Percentiles rank a stretch among this genome's conserved stretches.
phyloP scores from a whole-genome alignment of 106 monocot species.

The Dioscorea dumetorum region DNA sequence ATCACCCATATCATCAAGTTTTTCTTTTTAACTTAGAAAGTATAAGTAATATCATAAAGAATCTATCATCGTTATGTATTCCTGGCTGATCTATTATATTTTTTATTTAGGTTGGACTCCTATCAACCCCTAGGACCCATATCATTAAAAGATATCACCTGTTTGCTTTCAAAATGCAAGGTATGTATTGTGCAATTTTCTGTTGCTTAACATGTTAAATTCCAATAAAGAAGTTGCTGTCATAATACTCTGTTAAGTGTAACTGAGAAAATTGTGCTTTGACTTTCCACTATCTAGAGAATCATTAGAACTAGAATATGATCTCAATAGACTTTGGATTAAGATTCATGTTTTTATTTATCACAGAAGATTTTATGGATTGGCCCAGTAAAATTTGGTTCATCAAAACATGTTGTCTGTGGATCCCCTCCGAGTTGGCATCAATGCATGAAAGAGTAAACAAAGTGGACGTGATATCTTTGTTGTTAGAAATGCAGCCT shows the following conservation, averaged over 20 bases:
- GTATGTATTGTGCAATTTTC: constrained; percentile 20
- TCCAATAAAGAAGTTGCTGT: too few relatives aligned
- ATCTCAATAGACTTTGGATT: too few relatives aligned
- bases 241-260: too few relatives aligned
- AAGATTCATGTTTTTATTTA: not conserved
- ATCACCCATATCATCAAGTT: too few relatives aligned
- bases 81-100: not conserved
- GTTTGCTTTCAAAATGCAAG: constrained; percentile 59
- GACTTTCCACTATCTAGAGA: too few relatives aligned
- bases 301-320: too few relatives aligned
- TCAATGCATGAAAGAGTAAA: constrained; percentile 47
- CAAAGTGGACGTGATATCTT: constrained; percentile 49
- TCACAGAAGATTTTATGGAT: constrained; percentile 81
- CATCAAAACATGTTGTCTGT: constrained; percentile 13
- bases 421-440: constrained; percentile 45
- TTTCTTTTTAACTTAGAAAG: too few relatives aligned
- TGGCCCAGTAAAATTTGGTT: constrained; percentile 54
- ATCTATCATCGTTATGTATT: not conserved
- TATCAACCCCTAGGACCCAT: constrained; percentile 70
- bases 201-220: too few relatives aligned
- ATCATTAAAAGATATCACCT: constrained; percentile 56
- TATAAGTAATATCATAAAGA: too few relatives aligned
- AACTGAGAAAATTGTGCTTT: too few relatives aligned
- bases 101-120: constrained; percentile 73
- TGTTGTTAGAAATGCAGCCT: constrained; percentile 58